Percentiles rank a stretch among this genome's conserved stretches.
phyloP scores from a whole-genome alignment of 192 early-diverging fungal species.

The Coemansia interrupta region DNA sequence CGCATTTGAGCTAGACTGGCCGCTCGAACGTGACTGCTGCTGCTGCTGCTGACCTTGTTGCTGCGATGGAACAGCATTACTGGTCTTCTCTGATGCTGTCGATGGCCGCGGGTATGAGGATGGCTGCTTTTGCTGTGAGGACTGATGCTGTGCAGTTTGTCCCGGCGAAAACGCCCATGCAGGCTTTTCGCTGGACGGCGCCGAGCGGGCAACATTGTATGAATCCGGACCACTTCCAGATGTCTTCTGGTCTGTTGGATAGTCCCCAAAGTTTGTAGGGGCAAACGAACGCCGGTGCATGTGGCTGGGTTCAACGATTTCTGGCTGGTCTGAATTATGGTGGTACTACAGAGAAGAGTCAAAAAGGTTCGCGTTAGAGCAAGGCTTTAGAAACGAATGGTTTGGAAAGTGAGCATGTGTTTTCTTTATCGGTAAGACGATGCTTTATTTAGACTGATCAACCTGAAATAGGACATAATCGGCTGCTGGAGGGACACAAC shows the following conservation, averaged over 20 bases:
- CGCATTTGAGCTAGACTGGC: neutral
- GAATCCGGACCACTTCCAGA: conserved; percentile 19
- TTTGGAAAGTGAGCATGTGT: no score
- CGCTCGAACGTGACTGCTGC: conserved; percentile 12
- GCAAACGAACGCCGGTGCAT: conserved; percentile 48
- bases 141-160: conserved; percentile 12
- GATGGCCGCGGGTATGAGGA: conserved; percentile 2
- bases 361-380: no score
- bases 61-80: neutral
- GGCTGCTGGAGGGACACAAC: no score
- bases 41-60: neutral
- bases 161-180: conserved; percentile 21
- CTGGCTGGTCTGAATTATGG: conserved; percentile 39
- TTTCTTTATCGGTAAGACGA: no score
- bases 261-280: conserved; percentile 29
- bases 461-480: no score
- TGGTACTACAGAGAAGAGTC: conserved; percentile 23
- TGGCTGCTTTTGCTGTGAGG: conserved; percentile 17
- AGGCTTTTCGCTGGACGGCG: conserved; percentile 18
- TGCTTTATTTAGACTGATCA: no score
- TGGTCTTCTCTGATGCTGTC: neutral
- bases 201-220: conserved; percentile 29
- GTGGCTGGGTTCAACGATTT: conserved; percentile 29
- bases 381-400: no score
- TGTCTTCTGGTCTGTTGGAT: conserved; percentile 20